A percentile compares a stretch with the other conserved stretches of the same genome.
phyloP scores from a whole-genome alignment of 805 yeast genomes.

The Saccharomyces eubayanus region DNA sequence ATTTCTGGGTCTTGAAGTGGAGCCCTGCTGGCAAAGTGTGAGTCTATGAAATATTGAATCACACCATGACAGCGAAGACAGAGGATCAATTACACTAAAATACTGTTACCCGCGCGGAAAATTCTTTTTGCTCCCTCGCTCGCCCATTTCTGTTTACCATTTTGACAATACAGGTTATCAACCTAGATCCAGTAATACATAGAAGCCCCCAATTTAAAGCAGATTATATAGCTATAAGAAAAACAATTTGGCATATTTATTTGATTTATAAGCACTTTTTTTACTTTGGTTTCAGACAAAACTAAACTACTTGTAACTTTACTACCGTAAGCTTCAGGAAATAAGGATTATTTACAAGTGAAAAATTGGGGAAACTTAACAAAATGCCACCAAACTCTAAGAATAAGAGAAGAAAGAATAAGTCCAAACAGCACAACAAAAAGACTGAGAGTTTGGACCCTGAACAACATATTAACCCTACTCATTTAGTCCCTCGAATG shows the following conservation, averaged over 20 bases:
- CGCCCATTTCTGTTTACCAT: neutral
- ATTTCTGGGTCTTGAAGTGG: constrained; percentile 49
- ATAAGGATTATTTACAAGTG: neutral
- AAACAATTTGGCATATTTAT: neutral
- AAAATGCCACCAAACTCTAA: constrained; percentile 23
- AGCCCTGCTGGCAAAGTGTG: neutral
- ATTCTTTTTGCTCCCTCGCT: neutral
- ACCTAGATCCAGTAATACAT: neutral
- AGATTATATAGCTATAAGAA: neutral
- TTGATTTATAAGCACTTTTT: neutral
- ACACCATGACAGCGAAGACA: neutral
- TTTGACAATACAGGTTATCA: neutral
- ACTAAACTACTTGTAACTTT: neutral
- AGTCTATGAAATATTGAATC: neutral
- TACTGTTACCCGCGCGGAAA: neutral
- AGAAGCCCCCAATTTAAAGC: neutral
- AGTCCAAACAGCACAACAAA: constrained; percentile 15
- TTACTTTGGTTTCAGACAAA: neutral
- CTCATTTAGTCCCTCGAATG: constrained; percentile 6
- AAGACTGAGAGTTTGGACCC: constrained; percentile 1
- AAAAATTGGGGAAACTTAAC: neutral
- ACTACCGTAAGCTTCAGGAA: neutral
- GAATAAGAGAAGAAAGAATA: constrained; percentile 24
- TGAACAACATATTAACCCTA: neutral
- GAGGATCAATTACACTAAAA: neutral